phyloP scores from a whole-genome alignment of 2,329 filamentous ascomycete species.

The Paracoccidioides brasiliensis region DNA sequence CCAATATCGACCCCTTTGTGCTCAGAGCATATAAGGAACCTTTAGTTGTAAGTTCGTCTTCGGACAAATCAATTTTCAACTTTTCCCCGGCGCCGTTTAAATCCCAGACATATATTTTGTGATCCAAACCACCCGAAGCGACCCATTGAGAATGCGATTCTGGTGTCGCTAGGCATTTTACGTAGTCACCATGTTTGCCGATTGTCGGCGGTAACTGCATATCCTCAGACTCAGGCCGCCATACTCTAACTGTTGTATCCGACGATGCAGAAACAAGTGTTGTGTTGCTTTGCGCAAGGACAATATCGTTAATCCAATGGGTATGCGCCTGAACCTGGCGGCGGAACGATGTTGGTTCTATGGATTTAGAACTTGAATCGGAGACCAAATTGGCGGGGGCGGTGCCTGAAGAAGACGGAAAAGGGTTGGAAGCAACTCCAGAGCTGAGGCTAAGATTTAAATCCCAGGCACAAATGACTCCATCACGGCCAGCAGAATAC shows the following conservation, averaged over 20 bases:
- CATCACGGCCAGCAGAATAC: constrained; percentile 91
- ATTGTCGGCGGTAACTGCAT: constrained; percentile 57
- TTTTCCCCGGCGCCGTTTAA: constrained; percentile 74
- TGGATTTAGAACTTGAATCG: constrained; percentile 11
- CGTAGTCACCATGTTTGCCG: constrained; percentile 88
- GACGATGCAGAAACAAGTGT: constrained; percentile 82
- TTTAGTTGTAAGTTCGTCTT: constrained; percentile 70
- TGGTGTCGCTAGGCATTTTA: constrained; percentile 82
- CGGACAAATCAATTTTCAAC: constrained; percentile 61
- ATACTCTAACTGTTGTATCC: constrained; percentile 86
- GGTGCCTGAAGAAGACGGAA: constrained; percentile 23
- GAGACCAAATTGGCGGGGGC: constrained; percentile 13
- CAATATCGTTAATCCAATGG: constrained; percentile 92
- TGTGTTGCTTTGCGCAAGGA: constrained; percentile 61
- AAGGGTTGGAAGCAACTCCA: constrained; percentile 11
- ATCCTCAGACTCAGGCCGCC: constrained; percentile 60
- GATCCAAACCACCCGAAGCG: constrained; percentile 83
- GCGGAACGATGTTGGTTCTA: constrained; percentile 40
- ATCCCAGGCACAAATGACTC: constrained; percentile 92
- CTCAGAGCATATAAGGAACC: constrained; percentile 89
- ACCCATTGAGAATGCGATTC: constrained; percentile 64
- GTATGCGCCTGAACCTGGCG: constrained; percentile 70
- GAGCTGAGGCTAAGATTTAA: constrained; percentile 54
- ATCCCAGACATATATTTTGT: constrained; percentile 89
- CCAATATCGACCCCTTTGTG: constrained; percentile 66